A percentile compares a stretch with the other conserved stretches of the same genome.
Evolutionary conservation across 352 stramenopile species (phyloP).

Genomic region (Pythium grandisporangium): DNA sequence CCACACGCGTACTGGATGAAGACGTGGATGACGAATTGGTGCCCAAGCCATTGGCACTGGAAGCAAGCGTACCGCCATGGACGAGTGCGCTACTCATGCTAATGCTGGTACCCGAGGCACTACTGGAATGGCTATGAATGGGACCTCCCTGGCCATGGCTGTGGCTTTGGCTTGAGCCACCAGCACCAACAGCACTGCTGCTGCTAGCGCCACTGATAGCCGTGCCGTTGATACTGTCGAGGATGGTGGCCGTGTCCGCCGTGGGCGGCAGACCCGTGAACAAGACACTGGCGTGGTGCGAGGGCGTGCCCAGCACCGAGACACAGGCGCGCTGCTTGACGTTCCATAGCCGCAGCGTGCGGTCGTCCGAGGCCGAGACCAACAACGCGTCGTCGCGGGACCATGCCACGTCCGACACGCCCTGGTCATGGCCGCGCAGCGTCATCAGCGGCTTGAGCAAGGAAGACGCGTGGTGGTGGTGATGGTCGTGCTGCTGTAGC

Average conservation of each 20-base stretch:
- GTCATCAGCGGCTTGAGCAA: slow-evolving; percentile 17
- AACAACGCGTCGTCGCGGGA: slow-evolving; percentile 78
- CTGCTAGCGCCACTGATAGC: too few species aligned
- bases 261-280: slow-evolving; percentile 22
- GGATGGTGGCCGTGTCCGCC: background rate
- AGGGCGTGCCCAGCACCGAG: slow-evolving; percentile 49
- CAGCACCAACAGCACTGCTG: too few species aligned
- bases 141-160: too few species aligned
- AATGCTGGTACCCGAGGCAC: background rate
- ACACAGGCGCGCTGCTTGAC: slow-evolving; percentile 76
- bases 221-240: too few species aligned
- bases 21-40: too few species aligned
- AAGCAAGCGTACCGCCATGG: too few species aligned
- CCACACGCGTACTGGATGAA: too few species aligned
- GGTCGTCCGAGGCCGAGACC: slow-evolving; percentile 94
- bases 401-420: slow-evolving; percentile 93
- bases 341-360: slow-evolving; percentile 93
- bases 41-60: too few species aligned
- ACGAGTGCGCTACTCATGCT: background rate
- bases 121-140: too few species aligned
- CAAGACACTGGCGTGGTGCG: slow-evolving; percentile 18
- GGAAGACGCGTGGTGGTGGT: background rate
- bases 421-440: slow-evolving; percentile 87
- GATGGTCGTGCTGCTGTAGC: background rate
- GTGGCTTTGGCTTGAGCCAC: too few species aligned